These are phyloP conservation scores for Citrus mangshanensis DNA, from an alignment of 345 rosid genomes.

Conservation along the genomic window DNA sequence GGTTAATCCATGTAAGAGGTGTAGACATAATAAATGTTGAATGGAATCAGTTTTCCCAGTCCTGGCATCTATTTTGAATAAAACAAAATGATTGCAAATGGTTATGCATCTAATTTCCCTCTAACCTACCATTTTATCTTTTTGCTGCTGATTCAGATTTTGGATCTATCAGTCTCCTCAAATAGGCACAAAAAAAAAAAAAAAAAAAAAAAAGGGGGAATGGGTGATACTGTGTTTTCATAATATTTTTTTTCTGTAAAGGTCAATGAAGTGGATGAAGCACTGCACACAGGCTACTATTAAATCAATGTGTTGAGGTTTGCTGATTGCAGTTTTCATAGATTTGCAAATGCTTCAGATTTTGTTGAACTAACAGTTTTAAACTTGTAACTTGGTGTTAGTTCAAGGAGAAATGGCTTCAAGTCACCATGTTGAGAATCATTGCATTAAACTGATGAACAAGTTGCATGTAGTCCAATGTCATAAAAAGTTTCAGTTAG, in stretches of 20 bases:
- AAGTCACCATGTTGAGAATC: background rate
- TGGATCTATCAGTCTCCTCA: background rate
- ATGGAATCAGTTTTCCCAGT: background rate
- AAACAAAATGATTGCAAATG: background rate
- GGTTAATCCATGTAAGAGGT: background rate
- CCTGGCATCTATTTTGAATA: background rate
- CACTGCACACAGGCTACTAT: background rate
- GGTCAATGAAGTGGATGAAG: slow-evolving; percentile 10
- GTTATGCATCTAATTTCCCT: background rate
- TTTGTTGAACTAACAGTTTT: background rate
- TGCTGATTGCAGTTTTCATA: background rate
- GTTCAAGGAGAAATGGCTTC: background rate
- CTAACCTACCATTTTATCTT: background rate
- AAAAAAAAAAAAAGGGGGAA: background rate
- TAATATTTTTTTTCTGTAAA: background rate
- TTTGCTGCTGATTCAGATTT: slow-evolving; percentile 4
- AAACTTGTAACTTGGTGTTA: background rate
- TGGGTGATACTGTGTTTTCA: background rate
- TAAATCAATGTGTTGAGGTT: background rate
- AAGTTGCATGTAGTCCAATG: background rate
- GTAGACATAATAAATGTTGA: background rate
- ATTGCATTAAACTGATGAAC: background rate
- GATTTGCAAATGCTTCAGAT: background rate
- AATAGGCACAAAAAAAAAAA: background rate
- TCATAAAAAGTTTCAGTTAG: background rate